Conservation (phyloP, 78 protist species). For the Dictyostelium citrinum region DNA sequence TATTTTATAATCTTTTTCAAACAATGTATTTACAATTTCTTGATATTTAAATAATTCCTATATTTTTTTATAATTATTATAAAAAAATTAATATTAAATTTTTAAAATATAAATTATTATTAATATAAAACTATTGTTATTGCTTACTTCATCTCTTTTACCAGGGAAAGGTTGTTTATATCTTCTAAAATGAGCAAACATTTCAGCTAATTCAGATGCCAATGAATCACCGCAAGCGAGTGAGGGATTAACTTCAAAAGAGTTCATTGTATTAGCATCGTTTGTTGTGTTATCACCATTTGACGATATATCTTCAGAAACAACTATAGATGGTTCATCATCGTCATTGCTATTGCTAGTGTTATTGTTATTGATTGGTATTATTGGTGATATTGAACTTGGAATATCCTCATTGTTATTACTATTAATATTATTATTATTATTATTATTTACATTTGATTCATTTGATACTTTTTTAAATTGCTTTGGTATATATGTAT, state of each 20-base stretch:
- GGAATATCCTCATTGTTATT: not conserved
- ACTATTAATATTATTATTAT: not conserved
- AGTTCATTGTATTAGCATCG: not conserved
- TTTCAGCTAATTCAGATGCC: slow-evolving; percentile 17
- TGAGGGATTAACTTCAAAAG: not conserved
- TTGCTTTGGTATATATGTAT: not conserved
- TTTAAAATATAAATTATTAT: not conserved
- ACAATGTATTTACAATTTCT: slow-evolving; percentile 16
- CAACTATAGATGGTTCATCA: slow-evolving; percentile 8
- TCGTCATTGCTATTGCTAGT: not conserved
- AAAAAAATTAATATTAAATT: not conserved
- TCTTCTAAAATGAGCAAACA: slow-evolving; percentile 58
- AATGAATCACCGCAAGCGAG: not conserved
- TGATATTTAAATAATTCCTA: slow-evolving; percentile 62
- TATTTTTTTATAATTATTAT: too few species aligned
- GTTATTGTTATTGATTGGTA: not conserved
- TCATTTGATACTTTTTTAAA: not conserved
- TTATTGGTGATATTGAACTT: slow-evolving; percentile 18
- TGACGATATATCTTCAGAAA: not conserved
- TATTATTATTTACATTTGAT: not conserved
- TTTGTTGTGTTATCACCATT: not conserved
- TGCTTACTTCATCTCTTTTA: slow-evolving; percentile 42
- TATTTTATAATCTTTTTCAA: slow-evolving; percentile 34
- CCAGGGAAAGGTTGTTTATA: slow-evolving; percentile 40
- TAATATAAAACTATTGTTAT: not conserved